Percentiles rank a stretch among this genome's conserved stretches.
Evolutionary conservation across 2,329 filamentous ascomycete genomes (phyloP).

Genomic region (Fusarium albosuccineum): DNA sequence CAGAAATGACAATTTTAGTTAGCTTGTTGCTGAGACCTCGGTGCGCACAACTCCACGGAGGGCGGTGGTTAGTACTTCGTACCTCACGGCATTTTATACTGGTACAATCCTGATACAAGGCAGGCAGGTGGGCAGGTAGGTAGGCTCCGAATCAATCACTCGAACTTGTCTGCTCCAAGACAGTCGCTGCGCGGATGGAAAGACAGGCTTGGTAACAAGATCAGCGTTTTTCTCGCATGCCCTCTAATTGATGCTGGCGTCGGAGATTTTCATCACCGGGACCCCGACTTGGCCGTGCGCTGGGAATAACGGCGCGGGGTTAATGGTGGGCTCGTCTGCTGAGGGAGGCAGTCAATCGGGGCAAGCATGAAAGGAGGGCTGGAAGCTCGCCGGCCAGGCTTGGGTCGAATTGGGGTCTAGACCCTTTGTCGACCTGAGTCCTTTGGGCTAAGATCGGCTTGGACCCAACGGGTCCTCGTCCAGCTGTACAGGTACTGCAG

Average conservation of each 20-base stretch:
- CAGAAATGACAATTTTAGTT: too few relatives aligned
- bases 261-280: slow-evolving; percentile 23
- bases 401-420: slow-evolving; percentile 35
- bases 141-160: not conserved
- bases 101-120: not conserved
- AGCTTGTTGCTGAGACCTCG: too few relatives aligned
- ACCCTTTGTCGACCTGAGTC: slow-evolving; percentile 23
- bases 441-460: slow-evolving; percentile 32
- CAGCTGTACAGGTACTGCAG: slow-evolving; percentile 24
- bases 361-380: slow-evolving; percentile 8
- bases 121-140: too few relatives aligned
- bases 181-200: not conserved
- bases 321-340: slow-evolving; percentile 1
- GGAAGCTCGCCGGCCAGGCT: slow-evolving; percentile 11
- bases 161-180: not conserved
- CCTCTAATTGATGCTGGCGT: not conserved
- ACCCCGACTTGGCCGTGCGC: slow-evolving; percentile 25
- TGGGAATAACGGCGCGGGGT: slow-evolving; percentile 33
- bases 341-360: slow-evolving; percentile 10
- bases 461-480: slow-evolving; percentile 19
- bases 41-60: too few relatives aligned
- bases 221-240: not conserved
- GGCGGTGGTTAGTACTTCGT: too few relatives aligned
- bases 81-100: not conserved
- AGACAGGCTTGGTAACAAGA: not conserved